phyloP scores from a whole-genome alignment of 768 basidiomycete species.

The Steccherinum ochraceum region DNA sequence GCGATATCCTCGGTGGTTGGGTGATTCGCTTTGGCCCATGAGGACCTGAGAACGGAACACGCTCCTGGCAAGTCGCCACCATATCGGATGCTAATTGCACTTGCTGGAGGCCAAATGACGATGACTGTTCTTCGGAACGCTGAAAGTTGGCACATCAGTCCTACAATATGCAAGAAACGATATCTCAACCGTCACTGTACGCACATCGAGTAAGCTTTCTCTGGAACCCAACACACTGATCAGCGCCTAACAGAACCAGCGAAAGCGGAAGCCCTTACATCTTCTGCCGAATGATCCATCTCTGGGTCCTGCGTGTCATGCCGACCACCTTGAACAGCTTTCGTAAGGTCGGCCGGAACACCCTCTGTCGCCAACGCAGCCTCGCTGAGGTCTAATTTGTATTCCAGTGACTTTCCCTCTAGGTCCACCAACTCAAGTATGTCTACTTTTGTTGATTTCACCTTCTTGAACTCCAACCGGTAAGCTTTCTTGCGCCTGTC shows the following conservation, averaged over 20 bases:
- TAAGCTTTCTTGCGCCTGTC: not conserved
- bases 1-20: not conserved
- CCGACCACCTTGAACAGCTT: slow-evolving; percentile 7
- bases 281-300: too few species aligned
- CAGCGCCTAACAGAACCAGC: too few species aligned
- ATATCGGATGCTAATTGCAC: slow-evolving; percentile 4
- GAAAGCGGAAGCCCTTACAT: too few species aligned
- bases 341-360: slow-evolving; percentile 13
- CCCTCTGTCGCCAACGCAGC: slow-evolving; percentile 13
- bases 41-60: slow-evolving; percentile 1
- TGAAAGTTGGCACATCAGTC: too few species aligned
- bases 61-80: slow-evolving; percentile 4
- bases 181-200: too few species aligned
- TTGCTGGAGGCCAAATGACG: slow-evolving; percentile 18
- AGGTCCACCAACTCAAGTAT: slow-evolving; percentile 15
- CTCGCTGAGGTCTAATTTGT: slow-evolving; percentile 2
- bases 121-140: slow-evolving; percentile 21
- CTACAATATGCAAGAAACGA: too few species aligned
- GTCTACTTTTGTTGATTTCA: slow-evolving; percentile 6
- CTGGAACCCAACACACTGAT: slow-evolving; percentile 21
- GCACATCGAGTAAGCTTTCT: slow-evolving; percentile 21
- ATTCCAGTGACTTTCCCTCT: slow-evolving; percentile 9
- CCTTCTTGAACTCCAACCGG: slow-evolving; percentile 12
- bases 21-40: too few species aligned
- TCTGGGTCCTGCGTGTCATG: slow-evolving; percentile 20